Conservation (phyloP, 305 asterid species). For the Euphrasia arctica region DNA sequence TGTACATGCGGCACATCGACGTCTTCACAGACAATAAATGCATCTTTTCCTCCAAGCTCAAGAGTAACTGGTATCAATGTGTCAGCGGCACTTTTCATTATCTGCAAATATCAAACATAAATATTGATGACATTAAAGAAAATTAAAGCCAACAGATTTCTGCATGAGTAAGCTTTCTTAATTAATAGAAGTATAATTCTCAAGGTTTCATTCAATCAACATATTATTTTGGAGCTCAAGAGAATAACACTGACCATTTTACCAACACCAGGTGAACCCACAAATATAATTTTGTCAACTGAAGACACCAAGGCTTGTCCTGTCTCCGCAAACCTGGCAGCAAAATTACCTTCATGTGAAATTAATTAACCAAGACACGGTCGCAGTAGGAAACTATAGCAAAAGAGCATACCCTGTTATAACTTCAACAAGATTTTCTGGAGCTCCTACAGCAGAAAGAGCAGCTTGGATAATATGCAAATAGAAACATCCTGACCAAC, state of each 20-base stretch:
- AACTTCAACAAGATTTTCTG: constrained; percentile 95
- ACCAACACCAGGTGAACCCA: constrained; percentile 98
- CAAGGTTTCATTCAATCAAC: neutral
- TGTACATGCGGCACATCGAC: constrained; percentile 83
- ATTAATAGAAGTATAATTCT: constrained; percentile 14
- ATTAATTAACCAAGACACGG: constrained; percentile 28
- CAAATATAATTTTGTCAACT: constrained; percentile 91
- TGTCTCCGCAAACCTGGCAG: constrained; percentile 91
- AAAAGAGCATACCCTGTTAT: constrained; percentile 80
- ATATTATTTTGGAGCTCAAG: constrained; percentile 10
- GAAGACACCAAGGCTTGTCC: constrained; percentile 95
- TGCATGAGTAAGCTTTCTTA: constrained; percentile 16
- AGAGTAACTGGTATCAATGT: constrained; percentile 88
- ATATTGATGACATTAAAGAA: constrained; percentile 14
- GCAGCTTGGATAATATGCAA: constrained; percentile 90
- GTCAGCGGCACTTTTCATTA: constrained; percentile 89
- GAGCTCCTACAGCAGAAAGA: constrained; percentile 97
- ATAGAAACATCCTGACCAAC: constrained; percentile 99
- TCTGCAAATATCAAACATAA: constrained; percentile 42
- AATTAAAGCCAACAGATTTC: constrained; percentile 13
- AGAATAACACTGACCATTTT: constrained; percentile 62
- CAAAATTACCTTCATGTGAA: constrained; percentile 24
- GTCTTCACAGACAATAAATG: constrained; percentile 96
- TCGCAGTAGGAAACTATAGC: constrained; percentile 21
- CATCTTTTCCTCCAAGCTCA: constrained; percentile 97